A percentile compares a stretch with the other conserved stretches of the same genome.
phyloP scores from a whole-genome alignment of 106 monocot genomes.

The Dendrobium huoshanense region DNA sequence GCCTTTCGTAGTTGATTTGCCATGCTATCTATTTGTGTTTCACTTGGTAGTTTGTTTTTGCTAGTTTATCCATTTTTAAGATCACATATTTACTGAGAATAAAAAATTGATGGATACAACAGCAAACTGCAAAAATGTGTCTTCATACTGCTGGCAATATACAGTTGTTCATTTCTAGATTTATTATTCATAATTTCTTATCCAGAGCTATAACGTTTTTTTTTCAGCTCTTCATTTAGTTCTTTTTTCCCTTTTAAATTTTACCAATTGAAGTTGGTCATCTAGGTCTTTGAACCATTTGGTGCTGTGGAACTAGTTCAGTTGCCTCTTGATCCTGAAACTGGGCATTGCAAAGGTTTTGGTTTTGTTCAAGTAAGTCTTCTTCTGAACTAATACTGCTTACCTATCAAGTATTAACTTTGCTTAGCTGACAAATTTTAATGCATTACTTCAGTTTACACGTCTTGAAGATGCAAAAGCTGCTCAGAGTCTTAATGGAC shows the following conservation, averaged over 20 bases:
- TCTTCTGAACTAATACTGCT: neutral
- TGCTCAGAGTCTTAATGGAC: slow-evolving; percentile 62
- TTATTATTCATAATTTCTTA: neutral
- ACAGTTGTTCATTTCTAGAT: neutral
- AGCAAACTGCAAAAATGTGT: neutral
- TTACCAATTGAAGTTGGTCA: neutral
- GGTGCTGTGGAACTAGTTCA: slow-evolving; percentile 68
- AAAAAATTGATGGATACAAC: no score
- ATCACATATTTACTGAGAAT: no score
- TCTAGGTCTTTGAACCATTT: slow-evolving; percentile 70
- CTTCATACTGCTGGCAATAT: neutral
- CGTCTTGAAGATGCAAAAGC: slow-evolving; percentile 56
- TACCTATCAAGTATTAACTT: neutral
- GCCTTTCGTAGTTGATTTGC: neutral
- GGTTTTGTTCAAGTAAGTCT: slow-evolving; percentile 65
- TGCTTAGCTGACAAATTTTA: slow-evolving; percentile 3
- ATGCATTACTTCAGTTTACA: slow-evolving; percentile 32
- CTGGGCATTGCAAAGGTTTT: slow-evolving; percentile 68
- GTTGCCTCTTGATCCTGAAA: slow-evolving; percentile 53
- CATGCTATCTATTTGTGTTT: neutral
- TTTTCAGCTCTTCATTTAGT: neutral
- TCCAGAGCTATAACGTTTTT: neutral
- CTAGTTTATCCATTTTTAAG: neutral
- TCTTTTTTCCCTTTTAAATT: neutral
- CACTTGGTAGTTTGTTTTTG: neutral